Conservation (phyloP, 1,284 basidiomycete genomes). For the Fomitopsis pinicola region DNA sequence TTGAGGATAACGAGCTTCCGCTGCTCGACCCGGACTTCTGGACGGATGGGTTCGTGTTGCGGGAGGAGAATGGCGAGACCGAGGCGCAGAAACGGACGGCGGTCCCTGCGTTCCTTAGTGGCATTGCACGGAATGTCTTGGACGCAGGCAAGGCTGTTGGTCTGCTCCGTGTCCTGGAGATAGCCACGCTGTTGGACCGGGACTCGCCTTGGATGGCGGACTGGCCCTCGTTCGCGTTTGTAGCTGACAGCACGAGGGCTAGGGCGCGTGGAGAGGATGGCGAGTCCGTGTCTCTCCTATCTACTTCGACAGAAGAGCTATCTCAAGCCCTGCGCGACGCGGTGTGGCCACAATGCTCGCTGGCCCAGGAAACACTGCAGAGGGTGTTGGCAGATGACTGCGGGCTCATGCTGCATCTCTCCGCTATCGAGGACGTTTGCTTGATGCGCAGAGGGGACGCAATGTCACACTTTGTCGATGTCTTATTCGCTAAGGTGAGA, state of each 20-base stretch:
- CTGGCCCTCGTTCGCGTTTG: slow-evolving; percentile 26
- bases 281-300: neutral
- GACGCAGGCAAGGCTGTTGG: slow-evolving; percentile 79
- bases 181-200: slow-evolving; percentile 17
- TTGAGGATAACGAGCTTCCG: slow-evolving; percentile 65
- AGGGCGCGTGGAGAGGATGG: neutral
- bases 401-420: slow-evolving; percentile 64
- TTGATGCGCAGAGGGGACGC: slow-evolving; percentile 71
- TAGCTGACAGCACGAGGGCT: slow-evolving; percentile 1
- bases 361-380: slow-evolving; percentile 52
- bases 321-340: slow-evolving; percentile 59
- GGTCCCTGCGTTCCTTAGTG: slow-evolving; percentile 58
- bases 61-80: slow-evolving; percentile 30
- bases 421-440: slow-evolving; percentile 68
- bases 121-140: slow-evolving; percentile 55
- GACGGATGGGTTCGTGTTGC: slow-evolving; percentile 65
- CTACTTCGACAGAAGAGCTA: slow-evolving; percentile 53
- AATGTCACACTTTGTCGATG: slow-evolving; percentile 68
- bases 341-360: slow-evolving; percentile 55
- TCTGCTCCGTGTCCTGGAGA: slow-evolving; percentile 49
- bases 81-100: slow-evolving; percentile 32
- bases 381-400: slow-evolving; percentile 68
- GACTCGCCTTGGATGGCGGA: slow-evolving; percentile 23
- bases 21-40: slow-evolving; percentile 76
- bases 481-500: slow-evolving; percentile 67